Conservation (phyloP, 2,329 filamentous ascomycete species). For the Dactylonectria estremocensis region DNA sequence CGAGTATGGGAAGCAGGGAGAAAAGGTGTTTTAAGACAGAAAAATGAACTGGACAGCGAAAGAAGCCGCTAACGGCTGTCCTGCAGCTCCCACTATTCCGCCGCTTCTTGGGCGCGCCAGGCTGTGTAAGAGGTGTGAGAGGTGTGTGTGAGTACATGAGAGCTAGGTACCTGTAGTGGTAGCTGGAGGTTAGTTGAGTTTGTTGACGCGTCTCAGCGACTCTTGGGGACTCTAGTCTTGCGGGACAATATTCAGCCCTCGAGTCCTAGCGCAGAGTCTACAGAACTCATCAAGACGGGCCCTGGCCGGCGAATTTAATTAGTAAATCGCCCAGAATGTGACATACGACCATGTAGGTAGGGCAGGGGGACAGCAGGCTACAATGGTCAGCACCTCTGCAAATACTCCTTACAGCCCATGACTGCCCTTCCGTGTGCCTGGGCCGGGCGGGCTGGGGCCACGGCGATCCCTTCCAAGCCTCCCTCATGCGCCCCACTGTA, state of each 20-base stretch:
- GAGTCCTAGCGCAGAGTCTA: neutral
- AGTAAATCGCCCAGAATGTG: neutral
- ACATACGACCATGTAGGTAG: neutral
- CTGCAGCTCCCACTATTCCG: constrained; percentile 41
- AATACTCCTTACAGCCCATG: constrained; percentile 9
- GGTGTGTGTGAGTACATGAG: constrained; percentile 6
- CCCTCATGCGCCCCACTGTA: constrained; percentile 17
- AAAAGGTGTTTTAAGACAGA: constrained; percentile 14
- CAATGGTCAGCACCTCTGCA: constrained; percentile 8
- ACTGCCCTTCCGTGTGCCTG: constrained; percentile 16
- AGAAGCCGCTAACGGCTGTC: constrained; percentile 43
- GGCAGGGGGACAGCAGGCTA: neutral
- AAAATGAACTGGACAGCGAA: constrained; percentile 30
- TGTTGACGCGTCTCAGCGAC: constrained; percentile 13
- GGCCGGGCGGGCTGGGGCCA: constrained; percentile 2
- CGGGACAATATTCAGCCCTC: constrained; percentile 16
- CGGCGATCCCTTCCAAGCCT: constrained; percentile 24
- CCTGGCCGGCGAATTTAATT: neutral
- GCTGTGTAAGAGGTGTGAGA: constrained; percentile 9
- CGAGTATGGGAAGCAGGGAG: constrained; percentile 2
- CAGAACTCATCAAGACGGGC: neutral
- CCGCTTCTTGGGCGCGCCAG: constrained; percentile 31
- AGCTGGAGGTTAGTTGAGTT: too few relatives aligned
- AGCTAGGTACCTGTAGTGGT: too few relatives aligned
- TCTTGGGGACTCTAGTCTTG: constrained; percentile 1